Conservation (phyloP, 345 rosid genomes). For the Chamaenerion angustifolium region DNA sequence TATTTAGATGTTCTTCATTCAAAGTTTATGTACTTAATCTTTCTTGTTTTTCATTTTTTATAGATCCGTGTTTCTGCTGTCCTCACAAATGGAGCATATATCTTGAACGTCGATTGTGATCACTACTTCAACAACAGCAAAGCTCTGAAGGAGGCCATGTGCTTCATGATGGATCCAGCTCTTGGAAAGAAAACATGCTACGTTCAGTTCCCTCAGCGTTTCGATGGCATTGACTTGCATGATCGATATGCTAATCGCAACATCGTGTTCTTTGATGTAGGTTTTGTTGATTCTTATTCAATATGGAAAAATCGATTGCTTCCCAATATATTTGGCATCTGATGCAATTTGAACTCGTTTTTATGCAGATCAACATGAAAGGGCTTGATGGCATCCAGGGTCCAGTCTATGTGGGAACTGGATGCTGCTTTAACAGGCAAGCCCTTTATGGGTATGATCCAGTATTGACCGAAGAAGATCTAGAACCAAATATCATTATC, state of each 20-base stretch:
- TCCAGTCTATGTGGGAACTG: slow-evolving; percentile 98
- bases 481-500: slow-evolving; percentile 84
- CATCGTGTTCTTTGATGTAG: slow-evolving; percentile 95
- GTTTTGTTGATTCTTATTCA: slow-evolving; percentile 6
- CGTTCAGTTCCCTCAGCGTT: slow-evolving; percentile 98
- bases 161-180: slow-evolving; percentile 97
- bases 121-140: slow-evolving; percentile 99
- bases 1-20: background rate
- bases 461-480: slow-evolving; percentile 83
- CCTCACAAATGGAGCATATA: slow-evolving; percentile 94
- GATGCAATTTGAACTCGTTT: slow-evolving; percentile 4
- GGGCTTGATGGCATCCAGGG: slow-evolving; percentile 98
- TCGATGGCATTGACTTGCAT: slow-evolving; percentile 97
- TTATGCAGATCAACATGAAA: slow-evolving; percentile 85
- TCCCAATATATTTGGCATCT: slow-evolving; percentile 2
- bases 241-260: slow-evolving; percentile 99
- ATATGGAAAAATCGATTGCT: background rate
- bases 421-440: slow-evolving; percentile 97
- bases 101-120: slow-evolving; percentile 98
- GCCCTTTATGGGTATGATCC: slow-evolving; percentile 99
- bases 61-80: slow-evolving; percentile 99
- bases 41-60: slow-evolving; percentile 11
- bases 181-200: slow-evolving; percentile 90
- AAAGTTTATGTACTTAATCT: background rate
- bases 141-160: slow-evolving; percentile 98